Evolutionary conservation across 2,329 filamentous ascomycete species (phyloP), one percentile per base, ranked within the genome.

Genomic region (Botryotinia calthae): DNA sequence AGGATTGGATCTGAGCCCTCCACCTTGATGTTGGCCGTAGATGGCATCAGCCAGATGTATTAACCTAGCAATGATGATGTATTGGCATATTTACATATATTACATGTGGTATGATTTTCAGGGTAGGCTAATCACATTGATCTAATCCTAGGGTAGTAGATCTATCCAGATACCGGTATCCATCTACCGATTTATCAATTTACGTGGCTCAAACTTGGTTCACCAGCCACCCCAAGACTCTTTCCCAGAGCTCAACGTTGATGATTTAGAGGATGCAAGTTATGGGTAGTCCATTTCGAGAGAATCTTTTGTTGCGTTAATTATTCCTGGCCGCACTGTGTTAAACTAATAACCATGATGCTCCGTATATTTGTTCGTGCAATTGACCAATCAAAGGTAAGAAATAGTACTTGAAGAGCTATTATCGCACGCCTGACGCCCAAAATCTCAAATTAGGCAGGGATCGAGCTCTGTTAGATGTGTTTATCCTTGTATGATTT

Each of bases 1-100:
- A 68, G 89, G 89, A 0, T 78, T 91, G 74, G 85, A 90, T 77
- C 75, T 90, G 54, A 85, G 85, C 77, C 87, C 88, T 44, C 80
- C 90, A 46, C 72, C 67, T 28, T 73, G 63, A 61, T 54, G 37
- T 48, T 25, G 28, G 9, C 28, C 1, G 25, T n/a, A 48, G 40
- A 42, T n/a, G 48, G 46, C 8, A 63, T 44, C 16, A 28, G 20
- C 25, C 14, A 44, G 18, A 46, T 18, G 10, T 28, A 42, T 31
- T 18, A 37, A 10, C 34, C 22, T 42, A 56, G 48, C 12, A 67
- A 25, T 6, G 25, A 34, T 22, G 37, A 42, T 14, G 48, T 12
- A 42, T 28, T 56, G 40, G 42, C 66, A 69, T 61, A n/a, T 61
- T 22, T 46, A 34, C 25, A 22, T 42, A 22, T 42, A 14, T 34